These are phyloP conservation scores for Mycena pura DNA, from an alignment of 768 basidiomycete species.

Conservation along the genomic window DNA sequence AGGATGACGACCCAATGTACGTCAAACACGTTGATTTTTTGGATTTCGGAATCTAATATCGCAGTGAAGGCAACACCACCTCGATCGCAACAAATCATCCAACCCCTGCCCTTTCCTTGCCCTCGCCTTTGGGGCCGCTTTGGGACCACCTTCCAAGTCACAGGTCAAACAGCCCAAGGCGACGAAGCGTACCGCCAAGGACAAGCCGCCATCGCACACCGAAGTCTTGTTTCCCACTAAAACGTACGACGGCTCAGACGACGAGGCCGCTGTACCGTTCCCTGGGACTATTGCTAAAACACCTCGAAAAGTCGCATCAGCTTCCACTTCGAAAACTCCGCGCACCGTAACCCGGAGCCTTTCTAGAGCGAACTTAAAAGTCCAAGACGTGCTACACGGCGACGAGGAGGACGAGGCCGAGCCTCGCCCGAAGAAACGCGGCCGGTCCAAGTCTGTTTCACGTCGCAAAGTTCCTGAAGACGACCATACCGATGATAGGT, in stretches of 20 bases:
- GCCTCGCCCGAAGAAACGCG: constrained; percentile 31
- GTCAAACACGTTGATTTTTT: constrained; percentile 35
- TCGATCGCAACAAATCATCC: constrained; percentile 63
- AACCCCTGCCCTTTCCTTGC: constrained; percentile 51
- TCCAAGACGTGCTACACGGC: constrained; percentile 27
- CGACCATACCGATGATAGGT: constrained; percentile 23
- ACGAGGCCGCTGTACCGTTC: constrained; percentile 30
- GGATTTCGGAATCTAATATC: constrained; percentile 9
- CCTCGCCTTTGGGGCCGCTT: constrained; percentile 31
- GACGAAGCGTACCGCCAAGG: constrained; percentile 37
- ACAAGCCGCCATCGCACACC: constrained; percentile 34
- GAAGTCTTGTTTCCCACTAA: constrained; percentile 48
- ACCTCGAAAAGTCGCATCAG: constrained; percentile 27
- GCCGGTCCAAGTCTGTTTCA: constrained; percentile 37
- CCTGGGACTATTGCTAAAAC: constrained; percentile 26
- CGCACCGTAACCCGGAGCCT: constrained; percentile 28
- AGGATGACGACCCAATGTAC: constrained; percentile 86
- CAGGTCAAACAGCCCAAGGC: constrained; percentile 34
- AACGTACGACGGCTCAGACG: constrained; percentile 47
- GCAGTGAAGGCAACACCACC: constrained; percentile 71
- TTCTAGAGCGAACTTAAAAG: constrained; percentile 28
- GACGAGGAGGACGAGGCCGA: constrained; percentile 33
- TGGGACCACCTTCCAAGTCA: constrained; percentile 39
- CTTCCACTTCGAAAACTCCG: constrained; percentile 31
- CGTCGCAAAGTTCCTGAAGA: constrained; percentile 20